phyloP scores from a whole-genome alignment of 345 rosid genomes.

The Erucastrum elatum region DNA sequence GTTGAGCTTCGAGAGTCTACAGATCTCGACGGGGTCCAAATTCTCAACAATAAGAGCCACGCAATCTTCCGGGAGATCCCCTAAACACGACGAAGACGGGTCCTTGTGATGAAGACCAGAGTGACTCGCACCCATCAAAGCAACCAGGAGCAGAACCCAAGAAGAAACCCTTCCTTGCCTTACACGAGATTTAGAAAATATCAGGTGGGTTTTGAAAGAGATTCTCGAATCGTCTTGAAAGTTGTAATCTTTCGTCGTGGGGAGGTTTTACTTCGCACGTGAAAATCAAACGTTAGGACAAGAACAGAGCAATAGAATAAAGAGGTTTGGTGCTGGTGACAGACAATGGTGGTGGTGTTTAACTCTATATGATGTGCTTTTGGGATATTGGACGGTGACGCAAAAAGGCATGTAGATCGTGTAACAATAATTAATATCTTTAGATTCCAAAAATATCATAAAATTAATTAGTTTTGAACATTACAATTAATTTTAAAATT shows the following conservation, averaged over 20 bases:
- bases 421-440: not conserved
- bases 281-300: conserved; percentile 3
- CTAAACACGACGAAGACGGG: conserved; percentile 44
- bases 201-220: not conserved
- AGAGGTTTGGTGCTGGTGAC: conserved; percentile 10
- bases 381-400: not conserved
- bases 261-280: not conserved
- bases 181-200: conserved; percentile 9
- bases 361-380: not conserved
- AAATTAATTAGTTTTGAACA: too few relatives aligned
- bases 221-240: not conserved
- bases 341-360: not conserved
- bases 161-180: not conserved
- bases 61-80: conserved; percentile 82
- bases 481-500: too few relatives aligned
- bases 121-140: conserved; percentile 58
- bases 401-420: conserved; percentile 16
- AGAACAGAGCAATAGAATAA: conserved; percentile 2
- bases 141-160: not conserved
- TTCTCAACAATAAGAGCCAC: conserved; percentile 62
- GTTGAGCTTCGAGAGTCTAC: conserved; percentile 65
- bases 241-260: conserved; percentile 16
- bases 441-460: too few relatives aligned
- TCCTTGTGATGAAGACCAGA: conserved; percentile 44
- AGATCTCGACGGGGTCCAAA: conserved; percentile 84